Conservation (phyloP, 768 basidiomycete genomes). For the Hemileccinum rubropunctum region DNA sequence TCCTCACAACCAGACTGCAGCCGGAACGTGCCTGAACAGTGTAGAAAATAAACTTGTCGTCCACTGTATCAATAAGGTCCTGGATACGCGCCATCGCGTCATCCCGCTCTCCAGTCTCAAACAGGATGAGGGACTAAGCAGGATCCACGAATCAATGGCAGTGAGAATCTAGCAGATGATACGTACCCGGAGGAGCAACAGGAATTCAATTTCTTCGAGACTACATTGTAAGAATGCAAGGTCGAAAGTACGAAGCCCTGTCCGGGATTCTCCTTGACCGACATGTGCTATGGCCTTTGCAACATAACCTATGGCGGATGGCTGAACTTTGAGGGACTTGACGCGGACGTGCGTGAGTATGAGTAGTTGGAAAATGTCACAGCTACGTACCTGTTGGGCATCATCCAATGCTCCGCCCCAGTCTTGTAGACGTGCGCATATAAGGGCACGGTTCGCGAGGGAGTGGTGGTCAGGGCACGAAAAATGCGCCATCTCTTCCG, state of each 20-base stretch:
- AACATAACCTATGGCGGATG: constrained; percentile 12
- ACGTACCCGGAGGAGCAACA: constrained; percentile 14
- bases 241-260: constrained; percentile 12
- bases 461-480: not conserved
- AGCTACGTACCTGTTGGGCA: constrained; percentile 3
- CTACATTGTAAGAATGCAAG: constrained; percentile 13
- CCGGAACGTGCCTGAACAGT: constrained; percentile 7
- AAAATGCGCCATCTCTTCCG: constrained; percentile 6
- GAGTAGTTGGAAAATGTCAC: not conserved
- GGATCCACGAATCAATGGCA: not conserved
- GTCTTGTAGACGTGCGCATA: constrained; percentile 8
- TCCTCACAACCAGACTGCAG: not conserved
- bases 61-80: constrained; percentile 9
- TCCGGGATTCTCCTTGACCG: constrained; percentile 8
- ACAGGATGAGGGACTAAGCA: constrained; percentile 10
- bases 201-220: constrained; percentile 5
- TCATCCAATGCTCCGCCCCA: constrained; percentile 9
- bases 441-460: constrained; percentile 10
- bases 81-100: constrained; percentile 13
- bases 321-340: constrained; percentile 12
- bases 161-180: not conserved
- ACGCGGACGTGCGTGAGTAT: not conserved
- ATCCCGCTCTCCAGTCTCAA: constrained; percentile 7
- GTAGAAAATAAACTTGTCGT: constrained; percentile 7
- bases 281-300: constrained; percentile 15